Base-by-base conservation (phyloP, 768 basidiomycete species). In the Lanmaoa rubissima region DNA sequence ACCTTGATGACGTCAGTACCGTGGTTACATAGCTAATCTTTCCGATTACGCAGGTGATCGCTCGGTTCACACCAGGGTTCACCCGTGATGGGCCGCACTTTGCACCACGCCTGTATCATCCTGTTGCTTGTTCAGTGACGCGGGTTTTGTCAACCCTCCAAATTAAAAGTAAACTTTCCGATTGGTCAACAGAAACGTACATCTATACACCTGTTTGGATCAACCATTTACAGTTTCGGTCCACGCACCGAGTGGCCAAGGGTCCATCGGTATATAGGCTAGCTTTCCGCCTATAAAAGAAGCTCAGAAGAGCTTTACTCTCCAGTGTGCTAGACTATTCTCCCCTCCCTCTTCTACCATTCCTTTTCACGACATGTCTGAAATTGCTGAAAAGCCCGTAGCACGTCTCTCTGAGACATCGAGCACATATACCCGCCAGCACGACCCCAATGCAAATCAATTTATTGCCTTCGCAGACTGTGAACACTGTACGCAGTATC, bases 401-500 rank as follows among this genome's bases (percentile, higher is more conserved):
- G n/a, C 39, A 4, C 67, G 57, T 57, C 48, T 14, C 42, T 67
- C 65, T 17, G 71, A 67, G 42, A 54, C 62, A 17, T 61, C 61
- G 32, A 61, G 57, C 51, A 28, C 59, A 7, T 64, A 49, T 40
- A 40, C 35, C 41, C 62, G n/a, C 39, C 53, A 54, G 5, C 48
- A 56, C 10, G 55, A 64, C 7, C 17, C 28, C 40, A n/a, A 51
- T 51, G n/a, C 40, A 17, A 39, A 42, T 2, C 28, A 61, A 10
- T 26, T 57, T 10, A 16, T 64, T 42, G 51, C 63, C 21, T 61
- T 73, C 16, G 61, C 57, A 51, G 69, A 69, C 17, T 72, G 69
- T 21, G 72, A 74, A 14, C 70, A 73, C 54, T 75, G 75, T 53
- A 65, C 73, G 12, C 67, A 58, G 19, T 73, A 77, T 62, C 81